phyloP scores from a whole-genome alignment of 768 basidiomycete species.

The Lentinula guzmanii region DNA sequence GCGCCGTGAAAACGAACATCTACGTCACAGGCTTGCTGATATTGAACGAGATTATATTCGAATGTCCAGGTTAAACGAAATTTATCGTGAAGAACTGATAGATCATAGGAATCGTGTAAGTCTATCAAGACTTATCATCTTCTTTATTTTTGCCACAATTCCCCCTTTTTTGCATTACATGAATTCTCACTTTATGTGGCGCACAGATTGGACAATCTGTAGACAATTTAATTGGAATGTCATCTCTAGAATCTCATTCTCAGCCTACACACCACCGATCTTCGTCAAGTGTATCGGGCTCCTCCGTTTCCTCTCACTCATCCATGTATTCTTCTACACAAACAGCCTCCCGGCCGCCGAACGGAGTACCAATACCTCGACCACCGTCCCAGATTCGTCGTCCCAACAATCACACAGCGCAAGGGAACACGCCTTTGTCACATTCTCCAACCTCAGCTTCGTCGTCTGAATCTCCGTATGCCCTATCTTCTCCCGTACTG shows the following conservation, averaged over 20 bases:
- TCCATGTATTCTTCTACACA: constrained; percentile 20
- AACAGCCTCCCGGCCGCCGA: constrained; percentile 19
- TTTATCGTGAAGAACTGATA: constrained; percentile 81
- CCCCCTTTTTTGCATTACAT: constrained; percentile 5
- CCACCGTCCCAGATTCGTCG: constrained; percentile 60
- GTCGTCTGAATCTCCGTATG: constrained; percentile 60
- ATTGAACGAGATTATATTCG: constrained; percentile 76
- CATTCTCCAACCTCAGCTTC: constrained; percentile 45
- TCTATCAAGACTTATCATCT: constrained; percentile 11
- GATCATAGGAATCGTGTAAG: constrained; percentile 71
- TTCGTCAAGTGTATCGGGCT: constrained; percentile 30
- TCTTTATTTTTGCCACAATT: constrained; percentile 3
- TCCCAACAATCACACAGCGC: constrained; percentile 39
- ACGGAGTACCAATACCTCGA: constrained; percentile 74
- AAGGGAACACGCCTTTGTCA: constrained; percentile 56
- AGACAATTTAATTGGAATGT: constrained; percentile 72
- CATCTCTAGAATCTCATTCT: constrained; percentile 59
- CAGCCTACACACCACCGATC: constrained; percentile 66
- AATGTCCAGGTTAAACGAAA: constrained; percentile 69
- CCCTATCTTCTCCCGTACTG: constrained; percentile 48
- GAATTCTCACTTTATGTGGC: background rate
- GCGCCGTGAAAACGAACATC: constrained; percentile 71
- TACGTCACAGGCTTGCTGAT: constrained; percentile 60
- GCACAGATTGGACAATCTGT: constrained; percentile 66
- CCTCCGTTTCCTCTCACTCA: constrained; percentile 37